These are phyloP conservation scores for Anisogramma anomala DNA, from an alignment of 2,329 filamentous ascomycete species.

Conservation along the genomic window DNA sequence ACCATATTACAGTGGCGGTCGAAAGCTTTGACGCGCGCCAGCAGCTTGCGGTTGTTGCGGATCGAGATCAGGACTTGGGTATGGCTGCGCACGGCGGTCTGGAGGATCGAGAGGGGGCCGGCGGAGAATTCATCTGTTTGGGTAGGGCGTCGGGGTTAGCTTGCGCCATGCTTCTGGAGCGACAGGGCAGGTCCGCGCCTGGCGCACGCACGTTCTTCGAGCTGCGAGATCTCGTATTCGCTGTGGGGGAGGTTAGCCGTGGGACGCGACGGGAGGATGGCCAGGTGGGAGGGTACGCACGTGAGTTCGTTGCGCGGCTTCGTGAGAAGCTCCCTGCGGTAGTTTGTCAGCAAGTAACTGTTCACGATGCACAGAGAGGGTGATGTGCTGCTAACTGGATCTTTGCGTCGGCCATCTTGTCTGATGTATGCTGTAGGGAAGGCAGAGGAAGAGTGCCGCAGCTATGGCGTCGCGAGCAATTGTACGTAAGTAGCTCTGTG, in stretches of 20 bases:
- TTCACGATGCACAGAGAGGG: slow-evolving; percentile 3
- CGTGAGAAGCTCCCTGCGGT: slow-evolving; percentile 66
- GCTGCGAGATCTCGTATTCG: slow-evolving; percentile 79
- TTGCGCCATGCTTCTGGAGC: too few species aligned
- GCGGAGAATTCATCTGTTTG: slow-evolving; percentile 44
- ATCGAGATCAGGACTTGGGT: slow-evolving; percentile 94
- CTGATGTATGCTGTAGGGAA: slow-evolving; percentile 14
- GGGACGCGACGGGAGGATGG: background rate
- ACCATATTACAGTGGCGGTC: slow-evolving; percentile 99
- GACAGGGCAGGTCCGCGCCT: too few species aligned
- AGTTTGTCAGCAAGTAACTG: slow-evolving; percentile 19
- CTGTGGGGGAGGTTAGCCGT: slow-evolving; percentile 31
- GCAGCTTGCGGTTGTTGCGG: slow-evolving; percentile 95
- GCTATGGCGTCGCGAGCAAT: slow-evolving; percentile 1
- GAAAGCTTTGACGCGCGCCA: slow-evolving; percentile 95
- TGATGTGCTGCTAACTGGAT: slow-evolving; percentile 50
- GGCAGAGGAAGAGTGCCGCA: background rate
- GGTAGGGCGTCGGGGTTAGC: slow-evolving; percentile 7
- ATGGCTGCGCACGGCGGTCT: slow-evolving; percentile 90
- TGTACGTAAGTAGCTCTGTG: slow-evolving; percentile 1
- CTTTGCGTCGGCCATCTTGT: slow-evolving; percentile 54
- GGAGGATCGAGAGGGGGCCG: slow-evolving; percentile 69
- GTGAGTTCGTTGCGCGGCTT: slow-evolving; percentile 87
- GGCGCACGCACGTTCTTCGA: slow-evolving; percentile 23
- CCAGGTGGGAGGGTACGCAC: slow-evolving; percentile 42